Base-by-base conservation (phyloP, 345 rosid genomes). In the Carallia pectinifolia region DNA sequence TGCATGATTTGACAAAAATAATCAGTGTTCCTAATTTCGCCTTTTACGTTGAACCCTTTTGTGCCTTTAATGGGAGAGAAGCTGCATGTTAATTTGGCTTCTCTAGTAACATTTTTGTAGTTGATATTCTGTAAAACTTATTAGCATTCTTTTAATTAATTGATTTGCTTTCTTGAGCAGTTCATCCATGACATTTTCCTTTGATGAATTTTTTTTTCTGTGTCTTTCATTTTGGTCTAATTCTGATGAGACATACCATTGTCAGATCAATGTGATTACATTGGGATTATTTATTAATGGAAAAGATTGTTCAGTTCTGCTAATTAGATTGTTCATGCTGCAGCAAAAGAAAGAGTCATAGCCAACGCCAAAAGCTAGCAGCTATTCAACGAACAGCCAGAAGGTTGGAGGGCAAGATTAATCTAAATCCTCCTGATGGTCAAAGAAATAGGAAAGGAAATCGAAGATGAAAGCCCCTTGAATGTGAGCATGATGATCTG, bases 331-430 rank as follows among this genome's bases (percentile, higher is more conserved):
- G 36, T 65, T 33, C 54, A 47, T 10, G 6, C 59, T 81, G 76
- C 81, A 85, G 91, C 84, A 87, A 83, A 81, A 81, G 90, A 53
- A 85, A 79, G 83, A 84, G 86, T 66, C 68, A 74, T 55, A 79
- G 66, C 44, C 89, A 78, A 55, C 85, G 83, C 74, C 80, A 84
- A 72, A 89, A 69, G 76, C 84, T 74, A 56, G 89, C 84, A 54
- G 86, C 87, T 29, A 78, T 85, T 70, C 85, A 85, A 77, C 87
- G 86, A 4, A 61, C 85, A 4, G 88, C 89, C 3, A 84, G 84
- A 80, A 87, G 81, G 78, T 74, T 88, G 69, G 96, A 89, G 8
- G 86, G 86, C 71, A 82, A 78, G 73, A 68, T 48, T 56, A 76
- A 79, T 61, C 83, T 70, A 64, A 63, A 73, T 8, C 37, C 86